Percentiles rank a stretch among this genome's conserved stretches.
phyloP scores from a whole-genome alignment of 495 filamentous ascomycete species.

The Lophiotrema nucula region DNA sequence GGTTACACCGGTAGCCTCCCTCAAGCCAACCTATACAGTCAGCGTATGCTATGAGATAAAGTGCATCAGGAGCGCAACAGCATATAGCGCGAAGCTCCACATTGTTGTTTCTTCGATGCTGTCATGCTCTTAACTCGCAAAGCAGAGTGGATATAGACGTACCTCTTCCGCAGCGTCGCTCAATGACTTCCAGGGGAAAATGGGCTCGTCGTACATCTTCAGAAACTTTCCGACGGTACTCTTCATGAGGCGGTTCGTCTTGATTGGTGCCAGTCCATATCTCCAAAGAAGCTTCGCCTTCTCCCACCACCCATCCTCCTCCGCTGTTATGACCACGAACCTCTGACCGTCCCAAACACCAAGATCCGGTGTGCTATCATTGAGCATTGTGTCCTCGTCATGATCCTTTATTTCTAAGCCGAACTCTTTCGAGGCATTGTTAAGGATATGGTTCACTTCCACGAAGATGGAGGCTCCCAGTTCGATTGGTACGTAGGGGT shows the following conservation, averaged over 20 bases:
- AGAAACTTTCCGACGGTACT: conserved; percentile 70
- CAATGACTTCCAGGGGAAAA: conserved; percentile 81
- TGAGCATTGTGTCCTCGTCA: conserved; percentile 34
- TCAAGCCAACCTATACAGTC: no score
- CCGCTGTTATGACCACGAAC: conserved; percentile 65
- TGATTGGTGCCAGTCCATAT: conserved; percentile 77
- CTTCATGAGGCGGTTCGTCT: conserved; percentile 71
- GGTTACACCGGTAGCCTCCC: conserved; percentile 62
- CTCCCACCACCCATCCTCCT: conserved; percentile 70
- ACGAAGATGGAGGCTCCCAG: conserved; percentile 94
- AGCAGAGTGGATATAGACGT: no score
- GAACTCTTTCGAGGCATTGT: conserved; percentile 70
- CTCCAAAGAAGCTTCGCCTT: conserved; percentile 75
- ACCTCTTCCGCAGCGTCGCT: conserved; percentile 60
- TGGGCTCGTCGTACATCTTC: conserved; percentile 73
- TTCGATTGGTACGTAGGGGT: conserved; percentile 71
- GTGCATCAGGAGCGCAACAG: no score
- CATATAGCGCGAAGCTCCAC: no score
- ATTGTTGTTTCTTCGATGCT: no score
- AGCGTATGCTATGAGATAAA: no score
- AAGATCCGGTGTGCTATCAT: conserved; percentile 49
- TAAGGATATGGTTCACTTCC: conserved; percentile 76
- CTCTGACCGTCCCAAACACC: conserved; percentile 81
- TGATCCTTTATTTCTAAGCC: conserved; percentile 54
- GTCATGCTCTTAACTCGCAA: no score